These are phyloP conservation scores for Macrolepiota dolichaula DNA, from an alignment of 768 basidiomycete genomes.

Conservation along the genomic window DNA sequence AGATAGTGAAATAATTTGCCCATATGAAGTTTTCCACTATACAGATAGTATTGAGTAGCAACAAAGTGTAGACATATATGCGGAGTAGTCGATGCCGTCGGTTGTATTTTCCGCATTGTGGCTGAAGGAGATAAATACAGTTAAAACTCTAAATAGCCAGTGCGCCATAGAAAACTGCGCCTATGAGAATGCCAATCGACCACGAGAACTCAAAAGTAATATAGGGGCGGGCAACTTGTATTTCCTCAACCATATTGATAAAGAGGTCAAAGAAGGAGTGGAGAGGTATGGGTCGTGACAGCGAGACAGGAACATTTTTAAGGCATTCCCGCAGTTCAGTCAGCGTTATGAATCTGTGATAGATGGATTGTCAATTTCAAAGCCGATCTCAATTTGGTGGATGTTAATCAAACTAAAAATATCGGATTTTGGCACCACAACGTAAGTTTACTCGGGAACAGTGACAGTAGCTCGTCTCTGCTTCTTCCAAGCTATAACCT, in stretches of 20 bases:
- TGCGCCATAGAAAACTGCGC: not conserved
- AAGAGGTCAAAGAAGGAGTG: not conserved
- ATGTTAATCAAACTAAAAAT: too few species aligned
- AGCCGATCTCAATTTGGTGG: too few species aligned
- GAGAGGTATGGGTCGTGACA: too few species aligned
- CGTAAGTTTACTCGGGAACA: not conserved
- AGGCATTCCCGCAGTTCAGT: too few species aligned
- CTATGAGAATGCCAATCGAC: constrained; percentile 1
- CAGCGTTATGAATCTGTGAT: too few species aligned
- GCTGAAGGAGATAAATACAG: not conserved
- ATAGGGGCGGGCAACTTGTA: not conserved
- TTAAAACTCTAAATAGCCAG: not conserved
- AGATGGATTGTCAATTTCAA: too few species aligned
- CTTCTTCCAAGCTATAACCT: constrained; percentile 62
- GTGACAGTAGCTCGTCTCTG: constrained; percentile 15
- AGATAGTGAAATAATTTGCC: constrained; percentile 3
- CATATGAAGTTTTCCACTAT: constrained; percentile 1
- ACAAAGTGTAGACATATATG: not conserved
- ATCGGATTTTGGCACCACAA: not conserved
- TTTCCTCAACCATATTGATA: not conserved
- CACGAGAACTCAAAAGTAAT: not conserved
- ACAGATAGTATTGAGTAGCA: not conserved
- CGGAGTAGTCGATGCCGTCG: not conserved
- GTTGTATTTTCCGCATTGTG: not conserved
- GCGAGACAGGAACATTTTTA: too few species aligned